Conservation (phyloP, 2,329 filamentous ascomycete genomes). For the Epichloe uncinata region DNA sequence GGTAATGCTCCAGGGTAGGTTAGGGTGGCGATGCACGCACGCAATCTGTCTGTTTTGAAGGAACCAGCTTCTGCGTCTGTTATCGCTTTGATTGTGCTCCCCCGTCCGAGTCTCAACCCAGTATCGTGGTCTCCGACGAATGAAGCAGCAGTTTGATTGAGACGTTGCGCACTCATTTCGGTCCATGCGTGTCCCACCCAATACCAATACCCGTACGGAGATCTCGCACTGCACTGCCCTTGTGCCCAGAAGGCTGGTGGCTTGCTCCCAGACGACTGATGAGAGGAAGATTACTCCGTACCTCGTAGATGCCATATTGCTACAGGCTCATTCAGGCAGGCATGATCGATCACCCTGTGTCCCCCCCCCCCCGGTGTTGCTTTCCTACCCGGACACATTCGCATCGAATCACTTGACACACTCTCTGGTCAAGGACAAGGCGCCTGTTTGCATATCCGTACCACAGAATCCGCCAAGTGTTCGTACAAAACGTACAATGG, state of each 20-base stretch:
- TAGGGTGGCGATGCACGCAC: background rate
- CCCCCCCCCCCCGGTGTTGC: background rate
- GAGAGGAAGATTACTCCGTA: too few species aligned
- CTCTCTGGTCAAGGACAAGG: background rate
- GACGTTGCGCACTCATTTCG: too few species aligned
- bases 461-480: background rate
- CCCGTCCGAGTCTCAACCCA: background rate
- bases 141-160: background rate
- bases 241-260: too few species aligned
- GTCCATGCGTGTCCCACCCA: too few species aligned
- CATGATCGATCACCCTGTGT: background rate
- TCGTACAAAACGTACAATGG: background rate
- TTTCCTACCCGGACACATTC: background rate
- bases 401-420: background rate
- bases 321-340: background rate
- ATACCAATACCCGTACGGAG: background rate
- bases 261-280: too few species aligned
- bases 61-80: background rate
- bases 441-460: background rate
- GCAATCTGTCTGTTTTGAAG: background rate
- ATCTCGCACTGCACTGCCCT: background rate
- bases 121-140: background rate
- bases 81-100: background rate
- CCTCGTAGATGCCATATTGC: background rate
- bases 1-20: background rate